phyloP scores from a whole-genome alignment of 345 rosid species.

The Adansonia digitata region DNA sequence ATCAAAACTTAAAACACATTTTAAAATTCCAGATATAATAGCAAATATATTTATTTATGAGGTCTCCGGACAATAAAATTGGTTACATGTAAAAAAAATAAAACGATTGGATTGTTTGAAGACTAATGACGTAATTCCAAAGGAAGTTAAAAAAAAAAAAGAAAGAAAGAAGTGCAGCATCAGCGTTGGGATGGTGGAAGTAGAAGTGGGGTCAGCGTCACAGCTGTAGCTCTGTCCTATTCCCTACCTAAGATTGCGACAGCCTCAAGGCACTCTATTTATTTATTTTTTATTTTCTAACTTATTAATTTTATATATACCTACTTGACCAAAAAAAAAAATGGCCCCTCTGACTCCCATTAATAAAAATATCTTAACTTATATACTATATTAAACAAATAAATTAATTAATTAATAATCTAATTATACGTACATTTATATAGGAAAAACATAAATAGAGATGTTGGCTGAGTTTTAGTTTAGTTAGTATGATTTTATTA shows the following conservation, averaged over 20 bases:
- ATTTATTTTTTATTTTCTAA: background rate
- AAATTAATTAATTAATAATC: too few relatives aligned
- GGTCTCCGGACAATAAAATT: too few relatives aligned
- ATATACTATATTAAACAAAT: too few relatives aligned
- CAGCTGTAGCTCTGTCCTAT: slow-evolving; percentile 41
- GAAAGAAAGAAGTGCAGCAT: background rate
- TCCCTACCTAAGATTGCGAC: slow-evolving; percentile 31
- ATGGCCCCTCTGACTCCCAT: slow-evolving; percentile 1
- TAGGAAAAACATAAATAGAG: too few relatives aligned
- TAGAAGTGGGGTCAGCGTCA: slow-evolving; percentile 30
- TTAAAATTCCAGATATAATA: too few relatives aligned
- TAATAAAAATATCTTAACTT: background rate
- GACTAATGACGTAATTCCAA: slow-evolving; percentile 18
- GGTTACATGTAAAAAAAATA: background rate
- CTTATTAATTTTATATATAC: background rate
- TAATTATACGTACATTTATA: background rate
- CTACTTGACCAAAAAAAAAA: slow-evolving; percentile 4
- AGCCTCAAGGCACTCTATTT: background rate
- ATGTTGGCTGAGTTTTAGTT: too few relatives aligned
- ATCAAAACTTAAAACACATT: too few relatives aligned
- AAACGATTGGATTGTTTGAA: background rate
- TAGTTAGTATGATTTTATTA: too few relatives aligned
- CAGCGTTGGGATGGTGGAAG: slow-evolving; percentile 9
- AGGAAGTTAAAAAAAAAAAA: background rate
- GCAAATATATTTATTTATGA: too few relatives aligned